Base-by-base conservation (phyloP, 257 asterid species). In the Ocimum tenuiflorum region DNA sequence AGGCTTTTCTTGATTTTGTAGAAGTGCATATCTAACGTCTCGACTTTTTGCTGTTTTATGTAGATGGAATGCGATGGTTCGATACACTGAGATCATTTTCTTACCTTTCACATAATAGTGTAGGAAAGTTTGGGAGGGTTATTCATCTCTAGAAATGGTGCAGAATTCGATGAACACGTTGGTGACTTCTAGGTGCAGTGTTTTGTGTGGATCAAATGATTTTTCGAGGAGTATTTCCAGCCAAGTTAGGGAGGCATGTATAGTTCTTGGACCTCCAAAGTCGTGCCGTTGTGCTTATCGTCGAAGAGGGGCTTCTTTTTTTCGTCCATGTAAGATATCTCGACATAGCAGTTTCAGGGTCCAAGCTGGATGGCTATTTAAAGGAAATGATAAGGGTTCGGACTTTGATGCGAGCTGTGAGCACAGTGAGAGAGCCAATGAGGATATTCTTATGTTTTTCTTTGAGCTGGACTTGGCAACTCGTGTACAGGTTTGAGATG, bases 391-490 rank as follows among this genome's bases (percentile, higher is more conserved):
- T 61, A 85, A 84, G 63, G 85, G 82, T 15, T 71, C 89, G 0
- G 79, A 74, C 58, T 82, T 69, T 50, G 86, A 88, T 70, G 88
- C 97, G 23, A 80, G 83, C 59, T 68, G 77, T 60, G 99, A 92
- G 83, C 96, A 81, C 33, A 92, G 99, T 71, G 97, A 89, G 75
- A 87, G 75, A 54, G 96, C 83, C 39, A 89, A 90, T 68, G 97
- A 89, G 73, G 95, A 92, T 78, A 89, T 92, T 54, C 66, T 92
- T 62, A 89, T 92, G 99, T 88, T 92, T 79, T 89, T 88, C 82
- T 92, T 89, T 80, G 96, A 90, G 79, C 86, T 92, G 63, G 99
- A 92, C 71, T 79, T 92, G 86, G 95, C 91, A 24, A 88, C 96
- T n/a, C 85, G 95, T 35, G 97, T 89, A 35, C 99, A 92, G 97